Evolutionary conservation across 2,329 filamentous ascomycete species (phyloP).

Genomic region (Lasiodiplodia sp.): DNA sequence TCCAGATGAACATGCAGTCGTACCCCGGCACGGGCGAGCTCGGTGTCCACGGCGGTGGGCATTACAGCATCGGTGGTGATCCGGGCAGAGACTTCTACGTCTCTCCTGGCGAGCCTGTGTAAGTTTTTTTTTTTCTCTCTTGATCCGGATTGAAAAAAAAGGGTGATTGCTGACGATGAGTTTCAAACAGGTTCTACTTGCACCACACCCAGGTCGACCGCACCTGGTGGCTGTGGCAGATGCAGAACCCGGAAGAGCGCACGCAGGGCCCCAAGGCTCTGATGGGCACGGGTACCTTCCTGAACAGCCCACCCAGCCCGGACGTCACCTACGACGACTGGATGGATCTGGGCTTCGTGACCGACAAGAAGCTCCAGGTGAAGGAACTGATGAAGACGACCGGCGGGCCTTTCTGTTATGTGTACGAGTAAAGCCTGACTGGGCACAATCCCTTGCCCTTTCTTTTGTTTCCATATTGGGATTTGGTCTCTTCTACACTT

Average conservation of each 20-base stretch:
- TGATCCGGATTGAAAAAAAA: neutral
- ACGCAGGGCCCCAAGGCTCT: slow-evolving; percentile 42
- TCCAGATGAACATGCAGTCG: slow-evolving; percentile 50
- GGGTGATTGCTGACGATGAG: neutral
- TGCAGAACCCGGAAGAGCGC: slow-evolving; percentile 48
- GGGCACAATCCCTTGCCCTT: neutral
- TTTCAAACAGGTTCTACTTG: slow-evolving; percentile 35
- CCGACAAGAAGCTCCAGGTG: slow-evolving; percentile 38
- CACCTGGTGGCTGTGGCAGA: slow-evolving; percentile 60
- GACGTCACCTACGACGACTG: slow-evolving; percentile 55
- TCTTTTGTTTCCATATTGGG: neutral
- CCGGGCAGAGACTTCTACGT: slow-evolving; percentile 55
- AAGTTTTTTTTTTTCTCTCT: slow-evolving; percentile 52
- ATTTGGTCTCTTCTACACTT: neutral
- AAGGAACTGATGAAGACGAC: slow-evolving; percentile 52
- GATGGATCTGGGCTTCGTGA: slow-evolving; percentile 43
- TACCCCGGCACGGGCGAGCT: slow-evolving; percentile 44
- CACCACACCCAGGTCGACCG: slow-evolving; percentile 59
- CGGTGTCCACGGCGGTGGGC: slow-evolving; percentile 56
- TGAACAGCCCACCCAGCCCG: slow-evolving; percentile 53
- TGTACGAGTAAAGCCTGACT: slow-evolving; percentile 42
- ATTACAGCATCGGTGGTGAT: slow-evolving; percentile 57
- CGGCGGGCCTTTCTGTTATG: slow-evolving; percentile 56
- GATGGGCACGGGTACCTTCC: slow-evolving; percentile 49
- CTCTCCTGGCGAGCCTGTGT: slow-evolving; percentile 53